Evolutionary conservation across 2,329 filamentous ascomycete genomes (phyloP).

Genomic region (Coniella lustricola): DNA sequence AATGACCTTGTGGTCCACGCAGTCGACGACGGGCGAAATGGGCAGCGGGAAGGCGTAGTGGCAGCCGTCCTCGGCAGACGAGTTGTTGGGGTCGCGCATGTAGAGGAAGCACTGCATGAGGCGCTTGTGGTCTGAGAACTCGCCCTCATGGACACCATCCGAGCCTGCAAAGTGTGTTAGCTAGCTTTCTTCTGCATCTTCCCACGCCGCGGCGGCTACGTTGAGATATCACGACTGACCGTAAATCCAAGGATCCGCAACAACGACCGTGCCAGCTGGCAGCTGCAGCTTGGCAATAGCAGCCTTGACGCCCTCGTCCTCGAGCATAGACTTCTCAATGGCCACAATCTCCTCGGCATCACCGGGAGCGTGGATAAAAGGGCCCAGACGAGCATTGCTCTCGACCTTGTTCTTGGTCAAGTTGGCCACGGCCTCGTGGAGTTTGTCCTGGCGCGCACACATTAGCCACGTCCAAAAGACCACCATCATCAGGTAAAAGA

Average conservation of each 20-base stretch:
- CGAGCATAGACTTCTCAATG: slow-evolving; percentile 48
- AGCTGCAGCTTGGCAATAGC: slow-evolving; percentile 56
- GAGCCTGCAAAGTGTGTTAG: slow-evolving; percentile 30
- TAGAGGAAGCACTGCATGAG: slow-evolving; percentile 62
- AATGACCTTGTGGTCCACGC: slow-evolving; percentile 54
- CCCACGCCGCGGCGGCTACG: neutral
- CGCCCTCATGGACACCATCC: slow-evolving; percentile 41
- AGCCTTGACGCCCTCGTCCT: slow-evolving; percentile 49
- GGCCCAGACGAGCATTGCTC: slow-evolving; percentile 50
- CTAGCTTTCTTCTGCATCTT: neutral
- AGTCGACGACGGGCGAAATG: slow-evolving; percentile 62
- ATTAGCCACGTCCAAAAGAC: too few species aligned
- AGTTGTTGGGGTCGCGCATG: slow-evolving; percentile 54
- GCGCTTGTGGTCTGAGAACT: slow-evolving; percentile 36
- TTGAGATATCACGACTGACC: slow-evolving; percentile 29
- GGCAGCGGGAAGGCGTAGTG: slow-evolving; percentile 62
- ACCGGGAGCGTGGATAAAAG: slow-evolving; percentile 50
- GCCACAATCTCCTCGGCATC: slow-evolving; percentile 54
- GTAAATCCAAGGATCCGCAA: slow-evolving; percentile 60
- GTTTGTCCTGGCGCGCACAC: slow-evolving; percentile 42
- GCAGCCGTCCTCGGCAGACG: slow-evolving; percentile 55
- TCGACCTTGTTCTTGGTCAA: slow-evolving; percentile 44
- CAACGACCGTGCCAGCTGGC: slow-evolving; percentile 50
- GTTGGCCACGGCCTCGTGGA: slow-evolving; percentile 53
- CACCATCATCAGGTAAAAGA: neutral